These are phyloP conservation scores for Zygoascus hellenicus DNA, from an alignment of 1,139 yeast species.

Conservation along the genomic window DNA sequence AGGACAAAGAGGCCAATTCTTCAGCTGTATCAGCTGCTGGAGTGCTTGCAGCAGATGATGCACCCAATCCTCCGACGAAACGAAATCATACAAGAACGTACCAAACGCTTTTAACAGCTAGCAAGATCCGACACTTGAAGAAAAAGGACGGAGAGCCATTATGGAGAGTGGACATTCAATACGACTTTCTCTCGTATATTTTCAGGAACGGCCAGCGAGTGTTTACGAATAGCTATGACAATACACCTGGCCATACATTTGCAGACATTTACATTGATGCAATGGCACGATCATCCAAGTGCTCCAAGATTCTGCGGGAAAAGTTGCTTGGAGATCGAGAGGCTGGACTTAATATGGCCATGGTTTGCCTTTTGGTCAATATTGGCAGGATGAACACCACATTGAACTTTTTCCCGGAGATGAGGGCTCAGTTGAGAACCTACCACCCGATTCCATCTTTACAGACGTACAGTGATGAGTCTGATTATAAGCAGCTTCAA, in stretches of 20 bases:
- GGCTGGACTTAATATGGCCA: slow-evolving; percentile 64
- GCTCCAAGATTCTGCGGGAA: slow-evolving; percentile 77
- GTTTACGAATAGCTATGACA: slow-evolving; percentile 56
- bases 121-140: slow-evolving; percentile 64
- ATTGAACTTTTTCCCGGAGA: slow-evolving; percentile 90
- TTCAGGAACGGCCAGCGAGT: slow-evolving; percentile 60
- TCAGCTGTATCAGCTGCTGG: background rate
- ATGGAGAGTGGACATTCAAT: slow-evolving; percentile 84
- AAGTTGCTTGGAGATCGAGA: slow-evolving; percentile 60
- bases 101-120: slow-evolving; percentile 30
- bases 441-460: slow-evolving; percentile 90
- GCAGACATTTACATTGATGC: slow-evolving; percentile 82
- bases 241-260: slow-evolving; percentile 46
- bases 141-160: slow-evolving; percentile 91
- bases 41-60: too few species aligned
- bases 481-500: slow-evolving; percentile 68
- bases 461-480: slow-evolving; percentile 56
- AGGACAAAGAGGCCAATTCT: background rate
- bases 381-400: slow-evolving; percentile 95
- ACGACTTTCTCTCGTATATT: slow-evolving; percentile 61
- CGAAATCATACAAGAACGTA: slow-evolving; percentile 21
- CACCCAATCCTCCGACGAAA: background rate
- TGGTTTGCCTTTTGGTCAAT: slow-evolving; percentile 81
- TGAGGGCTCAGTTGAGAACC: slow-evolving; percentile 88
- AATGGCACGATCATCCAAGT: slow-evolving; percentile 75